Conservation (phyloP, 23 red algal species). For the Gracilaria gracilis region DNA sequence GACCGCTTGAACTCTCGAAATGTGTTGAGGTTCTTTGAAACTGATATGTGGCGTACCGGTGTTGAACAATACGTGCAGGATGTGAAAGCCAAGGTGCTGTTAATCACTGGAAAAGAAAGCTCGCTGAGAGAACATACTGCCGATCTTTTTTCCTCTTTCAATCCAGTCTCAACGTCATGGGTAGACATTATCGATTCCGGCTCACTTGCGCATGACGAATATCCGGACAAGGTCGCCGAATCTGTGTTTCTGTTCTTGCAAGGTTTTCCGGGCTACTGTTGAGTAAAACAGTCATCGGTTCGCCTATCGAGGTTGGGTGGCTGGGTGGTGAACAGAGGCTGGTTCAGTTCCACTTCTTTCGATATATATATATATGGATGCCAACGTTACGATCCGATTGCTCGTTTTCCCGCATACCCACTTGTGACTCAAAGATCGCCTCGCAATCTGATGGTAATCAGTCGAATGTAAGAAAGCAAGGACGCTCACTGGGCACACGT, state of each 20-base stretch:
- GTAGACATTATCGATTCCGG: conserved; percentile 53
- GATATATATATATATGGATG: too few species aligned
- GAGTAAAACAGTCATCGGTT: not conserved
- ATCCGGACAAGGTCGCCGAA: conserved; percentile 55
- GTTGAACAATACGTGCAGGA: conserved; percentile 23
- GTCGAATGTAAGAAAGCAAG: too few species aligned
- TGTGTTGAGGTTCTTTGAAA: conserved; percentile 20
- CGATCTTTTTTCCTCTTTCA: conserved; percentile 40
- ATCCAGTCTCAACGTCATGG: conserved; percentile 28
- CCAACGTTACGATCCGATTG: too few species aligned
- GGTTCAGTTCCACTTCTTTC: not conserved
- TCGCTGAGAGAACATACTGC: conserved; percentile 12
- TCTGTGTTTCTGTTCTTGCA: conserved; percentile 67
- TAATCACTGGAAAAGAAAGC: conserved; percentile 59
- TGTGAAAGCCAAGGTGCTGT: conserved; percentile 39
- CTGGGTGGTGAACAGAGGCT: too few species aligned
- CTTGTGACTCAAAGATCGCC: too few species aligned
- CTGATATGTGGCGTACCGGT: conserved; percentile 61
- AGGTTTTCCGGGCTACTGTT: conserved; percentile 40
- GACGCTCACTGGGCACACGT: too few species aligned
- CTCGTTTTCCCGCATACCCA: too few species aligned
- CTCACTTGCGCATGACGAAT: conserved; percentile 53
- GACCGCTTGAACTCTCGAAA: conserved; percentile 67
- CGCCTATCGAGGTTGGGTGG: not conserved
- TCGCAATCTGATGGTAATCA: too few species aligned